Conservation (phyloP, 257 asterid genomes). For the Echium plantagineum region DNA sequence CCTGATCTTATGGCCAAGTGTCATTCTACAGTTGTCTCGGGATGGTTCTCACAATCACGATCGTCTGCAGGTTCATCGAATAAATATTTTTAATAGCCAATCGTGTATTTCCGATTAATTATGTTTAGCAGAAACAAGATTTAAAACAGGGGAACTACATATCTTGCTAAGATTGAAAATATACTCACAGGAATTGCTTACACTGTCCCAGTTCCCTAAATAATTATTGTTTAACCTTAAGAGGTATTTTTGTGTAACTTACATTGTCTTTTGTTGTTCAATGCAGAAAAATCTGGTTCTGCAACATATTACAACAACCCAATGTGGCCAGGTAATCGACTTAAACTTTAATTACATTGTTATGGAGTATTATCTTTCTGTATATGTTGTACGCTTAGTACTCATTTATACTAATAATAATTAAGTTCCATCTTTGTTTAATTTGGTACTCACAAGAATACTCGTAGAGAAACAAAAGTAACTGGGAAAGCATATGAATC, state of each 20-base stretch:
- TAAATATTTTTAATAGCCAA: background rate
- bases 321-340: conserved; percentile 92
- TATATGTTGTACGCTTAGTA: background rate
- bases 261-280: conserved; percentile 1
- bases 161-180: no score
- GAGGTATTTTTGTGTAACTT: conserved; percentile 2
- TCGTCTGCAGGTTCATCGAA: conserved; percentile 37
- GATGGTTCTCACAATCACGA: conserved; percentile 75
- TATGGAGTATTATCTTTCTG: background rate
- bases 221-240: conserved; percentile 1
- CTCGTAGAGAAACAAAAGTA: background rate
- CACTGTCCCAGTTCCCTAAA: no score
- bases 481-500: no score
- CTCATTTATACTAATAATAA: background rate
- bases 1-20: conserved; percentile 62
- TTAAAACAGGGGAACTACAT: no score
- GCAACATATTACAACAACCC: conserved; percentile 75
- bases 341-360: background rate
- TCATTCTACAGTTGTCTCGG: conserved; percentile 84
- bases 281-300: conserved; percentile 38
- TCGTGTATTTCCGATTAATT: background rate
- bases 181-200: no score
- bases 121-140: background rate
- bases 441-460: background rate
- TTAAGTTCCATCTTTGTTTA: background rate